Conservation (phyloP, 2,329 filamentous ascomycete species). For the Pseudogymnoascus destructans region DNA sequence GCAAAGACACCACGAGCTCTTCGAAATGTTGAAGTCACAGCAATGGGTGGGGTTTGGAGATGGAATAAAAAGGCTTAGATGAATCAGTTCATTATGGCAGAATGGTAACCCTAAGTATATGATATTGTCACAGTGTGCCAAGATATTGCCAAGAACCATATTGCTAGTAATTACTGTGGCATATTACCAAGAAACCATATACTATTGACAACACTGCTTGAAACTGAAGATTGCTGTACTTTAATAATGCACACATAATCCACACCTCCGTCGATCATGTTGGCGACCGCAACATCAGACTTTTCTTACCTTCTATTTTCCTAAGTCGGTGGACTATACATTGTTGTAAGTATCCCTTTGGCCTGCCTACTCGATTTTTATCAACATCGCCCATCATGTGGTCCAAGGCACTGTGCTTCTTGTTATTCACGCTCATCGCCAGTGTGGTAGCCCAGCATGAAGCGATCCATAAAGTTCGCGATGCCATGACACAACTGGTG, state of each 20-base stretch:
- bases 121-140: no score
- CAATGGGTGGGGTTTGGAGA: no score
- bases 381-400: slow-evolving; percentile 7
- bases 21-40: no score
- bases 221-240: background rate
- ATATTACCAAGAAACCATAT: no score
- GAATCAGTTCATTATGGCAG: no score
- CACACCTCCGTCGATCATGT: background rate
- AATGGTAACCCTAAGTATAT: no score
- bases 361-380: background rate
- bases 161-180: no score
- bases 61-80: no score
- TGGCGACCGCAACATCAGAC: background rate
- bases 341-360: slow-evolving; percentile 3
- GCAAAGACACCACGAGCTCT: no score
- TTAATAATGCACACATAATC: background rate
- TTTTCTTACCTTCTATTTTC: background rate
- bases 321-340: background rate
- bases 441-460: background rate
- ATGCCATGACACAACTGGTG: background rate
- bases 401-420: background rate
- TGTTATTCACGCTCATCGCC: background rate
- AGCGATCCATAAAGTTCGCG: background rate
- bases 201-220: no score
- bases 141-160: no score